Evolutionary conservation across 345 rosid species (phyloP), one percentile per base, ranked within the genome.

Genomic region (sweet orange (Citrus sinensis)): DNA sequence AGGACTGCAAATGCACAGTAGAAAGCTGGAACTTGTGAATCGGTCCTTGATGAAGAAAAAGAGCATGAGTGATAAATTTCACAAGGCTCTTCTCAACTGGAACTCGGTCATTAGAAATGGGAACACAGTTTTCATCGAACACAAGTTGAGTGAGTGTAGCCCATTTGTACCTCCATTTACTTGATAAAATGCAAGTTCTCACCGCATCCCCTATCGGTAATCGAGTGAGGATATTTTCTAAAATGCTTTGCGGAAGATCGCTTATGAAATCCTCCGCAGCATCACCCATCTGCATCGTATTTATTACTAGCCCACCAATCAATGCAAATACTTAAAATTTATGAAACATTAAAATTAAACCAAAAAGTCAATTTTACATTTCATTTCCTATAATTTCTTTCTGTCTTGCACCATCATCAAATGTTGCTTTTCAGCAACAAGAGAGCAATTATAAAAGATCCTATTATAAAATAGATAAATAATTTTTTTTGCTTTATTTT

Each of bases 31-130:
- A 94, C 89, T 88, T 92, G 63, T 90, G 94, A 82, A 94, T 90
- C 17, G 95, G 98, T 27, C 99, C 99, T 73, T 83, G 95, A 70
- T 94, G 98, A 67, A 96, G 97, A 77, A 94, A 91, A 68, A 96
- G 90, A 8, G 88, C 88, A 6, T 86, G 81, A 0, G 91, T 91
- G 0, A 96, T 78, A 71, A 96, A 94, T 22, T 86, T 91, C 11
- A 90, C 85, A 2, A 96, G 91, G 74, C 54, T 84, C 55, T 64
- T 80, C 87, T 91, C 91, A 9, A 83, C 55, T 0, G 79, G 25
- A 1, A 46, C 65, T 16, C 81, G 83, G 20, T 89, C 95, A 70
- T 39, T 81, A 0, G 77, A 56, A 4, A 61, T 56, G 60, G 76
- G 9, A 69, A 87, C 88, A 76, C 94, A 92, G 49, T 85, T 80